These are phyloP conservation scores for grape (Vitis vinifera) DNA, from an alignment of 164 flowering plant species.

Conservation along the genomic window ASM3070453v1 NC_081808.1:18213501-18214000, in stretches of 20 bases:
- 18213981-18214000: no score
- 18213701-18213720: conserved; percentile 6
- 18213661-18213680: conserved; percentile 1
- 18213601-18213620: conserved; percentile 3
- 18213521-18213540: no score
- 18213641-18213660: neutral
- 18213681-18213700: conserved; percentile 4
- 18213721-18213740: neutral
- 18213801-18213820: neutral
- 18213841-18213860: no score
- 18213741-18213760: neutral
- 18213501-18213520: no score
- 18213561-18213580: conserved; percentile 8
- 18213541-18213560: no score
- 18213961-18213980: no score
- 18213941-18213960: no score
- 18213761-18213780: neutral
- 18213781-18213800: neutral
- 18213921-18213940: no score
- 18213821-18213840: neutral
- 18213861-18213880: no score
- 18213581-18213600: conserved; percentile 3
- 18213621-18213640: conserved; percentile 11
- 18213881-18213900: no score
- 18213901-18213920: no score